Evolutionary conservation across 106 monocot genomes (phyloP).

Genomic region (Dendrobium catenatum): DNA sequence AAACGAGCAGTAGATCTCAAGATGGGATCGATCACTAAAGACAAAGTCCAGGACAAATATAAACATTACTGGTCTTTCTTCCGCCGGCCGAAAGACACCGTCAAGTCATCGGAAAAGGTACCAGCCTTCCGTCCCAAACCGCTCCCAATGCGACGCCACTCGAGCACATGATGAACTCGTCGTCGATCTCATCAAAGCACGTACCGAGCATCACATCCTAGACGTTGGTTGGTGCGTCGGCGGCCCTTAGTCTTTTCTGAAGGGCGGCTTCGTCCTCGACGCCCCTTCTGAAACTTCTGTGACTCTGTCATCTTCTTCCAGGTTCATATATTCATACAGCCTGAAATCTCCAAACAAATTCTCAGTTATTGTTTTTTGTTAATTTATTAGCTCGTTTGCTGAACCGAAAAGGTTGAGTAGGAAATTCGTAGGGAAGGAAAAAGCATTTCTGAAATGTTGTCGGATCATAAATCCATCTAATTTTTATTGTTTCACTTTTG

Average conservation of each 20-base stretch:
- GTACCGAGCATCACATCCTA: slow-evolving; percentile 32
- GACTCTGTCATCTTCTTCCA: too few relatives aligned
- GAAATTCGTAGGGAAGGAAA: too few relatives aligned
- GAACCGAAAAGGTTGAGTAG: too few relatives aligned
- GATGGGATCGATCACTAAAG: slow-evolving; percentile 55
- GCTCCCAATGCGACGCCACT: slow-evolving; percentile 62
- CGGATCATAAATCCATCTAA: too few relatives aligned
- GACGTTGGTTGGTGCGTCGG: slow-evolving; percentile 84
- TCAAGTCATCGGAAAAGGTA: slow-evolving; percentile 27
- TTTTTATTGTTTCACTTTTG: too few relatives aligned
- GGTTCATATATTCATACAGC: too few relatives aligned
- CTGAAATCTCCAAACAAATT: too few relatives aligned
- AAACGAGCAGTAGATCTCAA: slow-evolving; percentile 61
- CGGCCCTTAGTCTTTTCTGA: slow-evolving; percentile 24
- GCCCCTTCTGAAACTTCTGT: too few relatives aligned
- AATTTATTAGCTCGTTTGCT: too few relatives aligned
- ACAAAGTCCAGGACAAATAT: slow-evolving; percentile 58
- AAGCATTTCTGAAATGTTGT: too few relatives aligned
- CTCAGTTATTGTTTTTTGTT: too few relatives aligned
- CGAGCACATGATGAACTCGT: slow-evolving; percentile 67
- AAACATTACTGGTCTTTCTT: slow-evolving; percentile 81
- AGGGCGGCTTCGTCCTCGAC: too few relatives aligned
- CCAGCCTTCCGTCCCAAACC: slow-evolving; percentile 46
- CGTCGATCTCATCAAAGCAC: slow-evolving; percentile 45
- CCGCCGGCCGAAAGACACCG: slow-evolving; percentile 53